Percentiles rank a stretch among this genome's conserved stretches.
Conservation (phyloP, 345 rosid species). For the Populus nigra region DNA sequence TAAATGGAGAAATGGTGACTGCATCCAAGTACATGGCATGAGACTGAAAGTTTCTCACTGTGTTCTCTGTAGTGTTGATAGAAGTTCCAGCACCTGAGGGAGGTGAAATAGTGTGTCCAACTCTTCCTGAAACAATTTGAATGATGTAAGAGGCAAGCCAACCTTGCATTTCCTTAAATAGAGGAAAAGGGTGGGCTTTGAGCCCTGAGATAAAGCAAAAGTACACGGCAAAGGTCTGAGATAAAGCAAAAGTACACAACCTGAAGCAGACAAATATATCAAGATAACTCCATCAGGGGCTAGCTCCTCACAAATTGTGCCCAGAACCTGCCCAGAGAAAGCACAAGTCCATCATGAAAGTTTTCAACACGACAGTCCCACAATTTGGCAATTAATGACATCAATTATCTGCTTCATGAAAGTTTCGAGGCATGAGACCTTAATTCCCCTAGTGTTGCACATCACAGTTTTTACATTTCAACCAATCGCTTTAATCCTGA, state of each 20-base stretch:
- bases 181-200: neutral
- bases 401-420: too few relatives aligned
- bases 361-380: too few relatives aligned
- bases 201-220: neutral
- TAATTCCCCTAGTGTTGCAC: neutral
- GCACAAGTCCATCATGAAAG: constrained; percentile 2
- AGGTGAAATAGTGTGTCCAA: constrained; percentile 42
- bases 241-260: constrained; percentile 29
- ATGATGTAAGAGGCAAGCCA: constrained; percentile 23
- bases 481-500: neutral
- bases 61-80: constrained; percentile 42
- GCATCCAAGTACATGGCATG: constrained; percentile 44
- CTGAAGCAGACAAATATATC: constrained; percentile 88
- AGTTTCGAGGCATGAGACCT: neutral
- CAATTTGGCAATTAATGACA: neutral
- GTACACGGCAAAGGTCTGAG: neutral
- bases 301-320: constrained; percentile 82
- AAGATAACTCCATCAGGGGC: constrained; percentile 77
- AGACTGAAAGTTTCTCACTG: constrained; percentile 48
- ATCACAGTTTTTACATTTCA: neutral
- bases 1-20: constrained; percentile 40
- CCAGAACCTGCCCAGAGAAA: constrained; percentile 61
- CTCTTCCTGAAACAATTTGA: constrained; percentile 45
- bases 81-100: constrained; percentile 47
- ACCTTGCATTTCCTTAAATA: constrained; percentile 12